Conservation (phyloP, 2,329 filamentous ascomycete genomes). For the Cladosporium velox region DNA sequence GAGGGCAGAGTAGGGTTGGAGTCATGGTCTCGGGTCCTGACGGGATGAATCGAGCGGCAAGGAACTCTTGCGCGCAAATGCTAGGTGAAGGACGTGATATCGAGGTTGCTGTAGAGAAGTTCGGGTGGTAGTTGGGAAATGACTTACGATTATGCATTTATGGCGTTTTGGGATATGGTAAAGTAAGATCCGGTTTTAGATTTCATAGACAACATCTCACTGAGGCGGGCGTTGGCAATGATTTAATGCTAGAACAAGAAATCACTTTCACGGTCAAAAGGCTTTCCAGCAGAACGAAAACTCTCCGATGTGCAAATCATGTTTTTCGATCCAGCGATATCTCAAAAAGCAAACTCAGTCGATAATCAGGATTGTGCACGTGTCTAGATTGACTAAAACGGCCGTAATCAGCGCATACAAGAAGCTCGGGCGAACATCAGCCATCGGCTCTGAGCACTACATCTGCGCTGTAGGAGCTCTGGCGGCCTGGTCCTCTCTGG, state of each 20-base stretch:
- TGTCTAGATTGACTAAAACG: background rate
- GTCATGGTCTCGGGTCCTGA: conserved; percentile 66
- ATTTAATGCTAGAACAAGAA: background rate
- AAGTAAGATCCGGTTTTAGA: background rate
- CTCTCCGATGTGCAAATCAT: background rate
- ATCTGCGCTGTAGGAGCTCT: background rate
- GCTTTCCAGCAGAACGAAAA: background rate
- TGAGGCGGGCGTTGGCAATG: background rate
- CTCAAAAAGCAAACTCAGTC: background rate
- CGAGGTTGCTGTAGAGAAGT: conserved; percentile 64
- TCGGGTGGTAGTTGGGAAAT: conserved; percentile 59
- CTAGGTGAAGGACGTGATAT: conserved; percentile 53
- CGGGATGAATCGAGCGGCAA: conserved; percentile 60
- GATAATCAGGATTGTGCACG: background rate
- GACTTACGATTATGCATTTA: background rate
- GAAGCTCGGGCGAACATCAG: background rate
- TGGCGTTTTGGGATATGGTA: background rate
- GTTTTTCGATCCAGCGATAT: background rate
- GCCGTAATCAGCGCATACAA: background rate
- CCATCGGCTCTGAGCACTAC: background rate
- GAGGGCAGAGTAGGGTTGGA: conserved; percentile 36
- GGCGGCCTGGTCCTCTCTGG: background rate
- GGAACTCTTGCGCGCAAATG: conserved; percentile 58
- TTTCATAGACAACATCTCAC: background rate
- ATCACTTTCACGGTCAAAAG: background rate